These are phyloP conservation scores for Colletotrichum camelliae DNA, from an alignment of 2,329 filamentous ascomycete species.

Conservation along the genomic window DNA sequence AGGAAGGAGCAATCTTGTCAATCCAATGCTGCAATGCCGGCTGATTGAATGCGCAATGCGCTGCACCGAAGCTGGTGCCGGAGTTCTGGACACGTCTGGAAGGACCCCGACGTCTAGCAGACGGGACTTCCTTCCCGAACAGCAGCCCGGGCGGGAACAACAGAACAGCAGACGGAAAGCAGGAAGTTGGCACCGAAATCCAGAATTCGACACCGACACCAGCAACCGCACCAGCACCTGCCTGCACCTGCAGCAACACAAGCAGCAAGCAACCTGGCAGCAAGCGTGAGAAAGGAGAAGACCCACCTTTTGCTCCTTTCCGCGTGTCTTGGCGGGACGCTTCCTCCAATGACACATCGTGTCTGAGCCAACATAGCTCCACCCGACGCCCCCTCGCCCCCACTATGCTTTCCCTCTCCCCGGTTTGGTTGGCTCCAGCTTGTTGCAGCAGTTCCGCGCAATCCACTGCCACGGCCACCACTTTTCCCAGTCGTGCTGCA, in stretches of 20 bases:
- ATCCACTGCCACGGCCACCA: not conserved
- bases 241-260: not conserved
- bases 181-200: not conserved
- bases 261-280: not conserved
- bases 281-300: not conserved
- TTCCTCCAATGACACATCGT: not conserved
- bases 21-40: not conserved
- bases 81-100: not conserved
- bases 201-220: not conserved
- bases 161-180: not conserved
- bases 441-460: conserved; percentile 6
- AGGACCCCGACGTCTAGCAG: not conserved
- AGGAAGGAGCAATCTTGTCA: not conserved
- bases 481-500: not conserved
- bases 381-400: not conserved
- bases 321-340: conserved; percentile 14
- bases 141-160: not conserved
- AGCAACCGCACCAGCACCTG: too few relatives aligned
- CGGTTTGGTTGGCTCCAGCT: conserved; percentile 4
- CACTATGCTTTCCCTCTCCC: not conserved
- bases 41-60: not conserved
- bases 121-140: not conserved
- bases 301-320: conserved; percentile 15
- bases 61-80: not conserved
- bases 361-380: not conserved